Conservation (phyloP, 768 basidiomycete genomes). For the Paxillus ammoniavirescens region DNA sequence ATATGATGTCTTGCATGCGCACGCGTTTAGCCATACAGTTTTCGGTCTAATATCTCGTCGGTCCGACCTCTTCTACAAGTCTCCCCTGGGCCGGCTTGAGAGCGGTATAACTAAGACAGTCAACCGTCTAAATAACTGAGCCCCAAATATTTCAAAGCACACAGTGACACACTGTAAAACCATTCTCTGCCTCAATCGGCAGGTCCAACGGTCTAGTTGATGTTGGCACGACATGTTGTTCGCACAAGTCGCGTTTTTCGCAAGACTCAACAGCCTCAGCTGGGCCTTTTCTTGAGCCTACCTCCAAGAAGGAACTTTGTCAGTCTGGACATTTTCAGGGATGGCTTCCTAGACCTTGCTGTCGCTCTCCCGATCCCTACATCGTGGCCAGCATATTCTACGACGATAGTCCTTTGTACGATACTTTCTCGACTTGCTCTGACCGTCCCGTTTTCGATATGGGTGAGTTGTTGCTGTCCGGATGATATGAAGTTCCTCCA, state of each 20-base stretch:
- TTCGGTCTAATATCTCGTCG: not conserved
- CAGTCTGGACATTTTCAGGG: constrained; percentile 38
- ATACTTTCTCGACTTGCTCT: constrained; percentile 54
- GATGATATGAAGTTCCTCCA: constrained; percentile 4
- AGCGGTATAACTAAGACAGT: no score
- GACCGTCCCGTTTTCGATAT: constrained; percentile 71
- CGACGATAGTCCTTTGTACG: constrained; percentile 71
- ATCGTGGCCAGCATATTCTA: constrained; percentile 66
- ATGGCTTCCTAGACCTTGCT: constrained; percentile 77
- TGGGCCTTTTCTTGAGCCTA: not conserved
- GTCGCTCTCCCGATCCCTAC: constrained; percentile 71
- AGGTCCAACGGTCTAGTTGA: constrained; percentile 7
- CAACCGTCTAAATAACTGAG: not conserved
- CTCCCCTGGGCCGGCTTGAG: no score
- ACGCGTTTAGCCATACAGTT: not conserved
- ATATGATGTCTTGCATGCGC: not conserved
- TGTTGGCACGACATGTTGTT: constrained; percentile 23
- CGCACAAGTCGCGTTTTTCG: constrained; percentile 11
- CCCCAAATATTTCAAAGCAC: no score
- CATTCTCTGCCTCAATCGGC: not conserved
- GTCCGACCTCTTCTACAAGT: no score
- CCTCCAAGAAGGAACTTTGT: constrained; percentile 21
- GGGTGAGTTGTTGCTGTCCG: constrained; percentile 45
- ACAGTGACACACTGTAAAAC: not conserved
- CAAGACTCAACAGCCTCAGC: constrained; percentile 5